These are phyloP conservation scores for Corynascus novoguineensis DNA, from an alignment of 495 filamentous ascomycete species.

Conservation along the genomic window DNA sequence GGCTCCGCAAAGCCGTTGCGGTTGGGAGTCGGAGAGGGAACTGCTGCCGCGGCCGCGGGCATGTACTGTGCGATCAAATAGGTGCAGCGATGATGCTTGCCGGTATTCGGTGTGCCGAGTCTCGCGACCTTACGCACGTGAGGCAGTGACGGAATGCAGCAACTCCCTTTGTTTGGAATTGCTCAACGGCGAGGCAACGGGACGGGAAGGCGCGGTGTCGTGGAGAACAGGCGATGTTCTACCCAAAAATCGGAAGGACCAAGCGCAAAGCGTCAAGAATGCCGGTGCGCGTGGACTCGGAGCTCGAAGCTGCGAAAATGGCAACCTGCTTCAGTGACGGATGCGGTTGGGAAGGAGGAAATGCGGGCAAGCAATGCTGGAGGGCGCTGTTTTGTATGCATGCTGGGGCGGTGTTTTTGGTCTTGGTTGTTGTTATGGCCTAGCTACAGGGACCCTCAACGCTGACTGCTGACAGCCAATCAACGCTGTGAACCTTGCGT, in stretches of 20 bases:
- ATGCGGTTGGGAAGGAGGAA: constrained; percentile 21
- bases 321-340: constrained; percentile 4
- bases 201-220: background rate
- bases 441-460: background rate
- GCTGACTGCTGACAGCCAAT: constrained; percentile 4
- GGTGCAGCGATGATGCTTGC: background rate
- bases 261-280: background rate
- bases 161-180: background rate
- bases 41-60: background rate
- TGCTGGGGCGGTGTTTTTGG: constrained; percentile 10
- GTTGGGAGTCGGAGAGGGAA: background rate
- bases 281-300: background rate
- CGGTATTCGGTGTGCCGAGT: background rate
- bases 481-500: background rate
- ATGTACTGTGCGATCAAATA: background rate
- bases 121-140: background rate
- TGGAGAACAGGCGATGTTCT: background rate
- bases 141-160: background rate
- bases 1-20: constrained; percentile 6
- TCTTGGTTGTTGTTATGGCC: constrained; percentile 11
- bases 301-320: background rate
- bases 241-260: background rate
- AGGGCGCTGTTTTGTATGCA: constrained; percentile 16
- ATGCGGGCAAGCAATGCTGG: constrained; percentile 6
- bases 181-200: background rate